Base-by-base conservation (phyloP, 2,329 filamentous ascomycete species). In the Talaromyces sp. region DNA sequence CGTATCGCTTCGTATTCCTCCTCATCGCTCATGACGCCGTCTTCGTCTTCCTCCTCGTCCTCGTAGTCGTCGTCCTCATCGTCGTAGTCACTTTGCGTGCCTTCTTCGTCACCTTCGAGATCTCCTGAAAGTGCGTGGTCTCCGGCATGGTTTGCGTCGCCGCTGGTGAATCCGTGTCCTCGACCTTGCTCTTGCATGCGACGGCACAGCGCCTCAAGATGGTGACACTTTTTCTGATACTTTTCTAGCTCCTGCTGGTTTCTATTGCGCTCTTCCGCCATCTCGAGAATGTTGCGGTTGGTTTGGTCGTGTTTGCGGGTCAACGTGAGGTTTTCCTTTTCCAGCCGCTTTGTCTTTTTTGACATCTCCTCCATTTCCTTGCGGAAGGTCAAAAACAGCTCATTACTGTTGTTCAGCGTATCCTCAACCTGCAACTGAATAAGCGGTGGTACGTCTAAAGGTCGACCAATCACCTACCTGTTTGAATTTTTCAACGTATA, bases 351-450 rank as follows among this genome's bases (percentile, higher is more conserved):
- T 6, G 94, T 97, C 82, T 98, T 98, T 82, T 97, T 97, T 0
- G 93, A 97, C 93, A 98, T 98, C 74, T 98, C 95, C 80, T 98
- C 95, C 93, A 98, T 98, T 80, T 98, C 95, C 81, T 97, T 97
- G 63, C 94, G 88, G 80, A 98, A 98, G 0, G 95, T 97, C 70
- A 97, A 83, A 79, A 98, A 98, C 62, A 98, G 83, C 76, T 98
- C 95, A 81, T 98, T 98, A 79, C 92, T 97, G 77, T 97, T 98
- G 80, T 97, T 98, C 61, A 98, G 86, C 43, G 94, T 98, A 80
- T 98, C 95, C 85, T 98, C 94, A 76, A 98, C 94, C 94, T 98
- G n/a, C 1, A 11, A 25, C 9, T 43, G 19, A 15, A 70, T 62
- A 64, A 66, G 63, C 58, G 35, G 35, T 52, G 49, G 43, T 22